A percentile compares a stretch with the other conserved stretches of the same genome.
Evolutionary conservation across 1,284 basidiomycete species (phyloP).

Genomic region (Trametes hirsuta): DNA sequence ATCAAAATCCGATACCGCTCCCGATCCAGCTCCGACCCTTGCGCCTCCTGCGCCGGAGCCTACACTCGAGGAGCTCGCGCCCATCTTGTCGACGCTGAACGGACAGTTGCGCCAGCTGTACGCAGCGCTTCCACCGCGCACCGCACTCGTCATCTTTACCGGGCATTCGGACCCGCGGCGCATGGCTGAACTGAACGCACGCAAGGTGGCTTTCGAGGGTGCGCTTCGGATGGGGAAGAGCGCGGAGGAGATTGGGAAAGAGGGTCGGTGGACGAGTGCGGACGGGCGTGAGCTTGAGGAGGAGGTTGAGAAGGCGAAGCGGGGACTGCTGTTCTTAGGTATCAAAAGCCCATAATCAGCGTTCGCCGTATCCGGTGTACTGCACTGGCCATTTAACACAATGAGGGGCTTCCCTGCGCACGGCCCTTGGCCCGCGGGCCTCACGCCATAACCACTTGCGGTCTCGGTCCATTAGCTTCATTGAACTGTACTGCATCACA

Average conservation of each 20-base stretch:
- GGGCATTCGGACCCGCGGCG: constrained; percentile 85
- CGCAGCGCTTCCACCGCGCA: constrained; percentile 70
- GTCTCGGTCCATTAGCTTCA: too few relatives aligned
- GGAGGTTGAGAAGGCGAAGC: constrained; percentile 75
- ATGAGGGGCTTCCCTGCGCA: too few relatives aligned
- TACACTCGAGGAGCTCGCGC: constrained; percentile 32
- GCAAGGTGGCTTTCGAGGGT: constrained; percentile 74
- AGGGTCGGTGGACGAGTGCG: constrained; percentile 68
- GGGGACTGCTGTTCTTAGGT: constrained; percentile 83
- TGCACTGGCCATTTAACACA: too few relatives aligned
- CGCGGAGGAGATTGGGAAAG: constrained; percentile 48
- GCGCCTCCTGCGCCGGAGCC: constrained; percentile 29
- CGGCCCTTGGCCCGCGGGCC: too few relatives aligned
- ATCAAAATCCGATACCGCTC: constrained; percentile 46
- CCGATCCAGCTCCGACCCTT: constrained; percentile 32
- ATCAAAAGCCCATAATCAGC: constrained; percentile 48
- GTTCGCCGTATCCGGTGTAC: too few relatives aligned
- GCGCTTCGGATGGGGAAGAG: constrained; percentile 61
- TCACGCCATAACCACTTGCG: too few relatives aligned
- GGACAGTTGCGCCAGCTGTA: constrained; percentile 65
- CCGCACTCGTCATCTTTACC: constrained; percentile 83
- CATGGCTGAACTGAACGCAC: constrained; percentile 72
- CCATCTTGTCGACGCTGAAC: constrained; percentile 56
- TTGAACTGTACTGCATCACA: too few relatives aligned
- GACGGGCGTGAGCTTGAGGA: constrained; percentile 81